These are phyloP conservation scores for Yamadazyma epiphylla DNA, from an alignment of 1,139 yeast species.

Conservation along the genomic window DNA sequence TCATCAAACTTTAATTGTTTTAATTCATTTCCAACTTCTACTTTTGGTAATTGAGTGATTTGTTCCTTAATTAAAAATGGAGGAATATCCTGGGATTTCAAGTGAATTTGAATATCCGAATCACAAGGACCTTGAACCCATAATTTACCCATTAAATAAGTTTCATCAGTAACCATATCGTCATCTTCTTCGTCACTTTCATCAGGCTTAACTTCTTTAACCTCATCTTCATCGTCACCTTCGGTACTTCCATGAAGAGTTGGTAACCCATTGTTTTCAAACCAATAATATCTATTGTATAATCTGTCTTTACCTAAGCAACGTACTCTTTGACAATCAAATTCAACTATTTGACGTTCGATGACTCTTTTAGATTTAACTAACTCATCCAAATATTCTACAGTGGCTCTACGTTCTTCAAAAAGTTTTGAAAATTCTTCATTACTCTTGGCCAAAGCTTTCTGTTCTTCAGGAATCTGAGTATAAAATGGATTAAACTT, in stretches of 20 bases:
- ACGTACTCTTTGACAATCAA: constrained; percentile 76
- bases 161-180: constrained; percentile 47
- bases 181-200: constrained; percentile 34
- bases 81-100: constrained; percentile 7
- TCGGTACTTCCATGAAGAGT: constrained; percentile 43
- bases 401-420: constrained; percentile 35
- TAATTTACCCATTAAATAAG: constrained; percentile 78
- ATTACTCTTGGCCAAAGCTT: constrained; percentile 41
- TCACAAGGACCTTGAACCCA: constrained; percentile 93
- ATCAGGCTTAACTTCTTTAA: constrained; percentile 32
- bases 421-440: constrained; percentile 45
- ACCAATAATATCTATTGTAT: constrained; percentile 93
- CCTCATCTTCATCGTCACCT: constrained; percentile 34
- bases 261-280: constrained; percentile 81
- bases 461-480: constrained; percentile 38
- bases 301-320: constrained; percentile 80
- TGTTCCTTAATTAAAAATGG: constrained; percentile 1
- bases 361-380: constrained; percentile 45
- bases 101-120: constrained; percentile 47
- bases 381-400: constrained; percentile 39
- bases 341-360: constrained; percentile 57
- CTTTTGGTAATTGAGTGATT: background rate
- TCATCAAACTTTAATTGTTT: constrained; percentile 15
- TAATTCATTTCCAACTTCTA: constrained; percentile 5
- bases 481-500: constrained; percentile 20